Evolutionary conservation across 495 filamentous ascomycete species (phyloP).

Genomic region (Pyrenula aspistea): DNA sequence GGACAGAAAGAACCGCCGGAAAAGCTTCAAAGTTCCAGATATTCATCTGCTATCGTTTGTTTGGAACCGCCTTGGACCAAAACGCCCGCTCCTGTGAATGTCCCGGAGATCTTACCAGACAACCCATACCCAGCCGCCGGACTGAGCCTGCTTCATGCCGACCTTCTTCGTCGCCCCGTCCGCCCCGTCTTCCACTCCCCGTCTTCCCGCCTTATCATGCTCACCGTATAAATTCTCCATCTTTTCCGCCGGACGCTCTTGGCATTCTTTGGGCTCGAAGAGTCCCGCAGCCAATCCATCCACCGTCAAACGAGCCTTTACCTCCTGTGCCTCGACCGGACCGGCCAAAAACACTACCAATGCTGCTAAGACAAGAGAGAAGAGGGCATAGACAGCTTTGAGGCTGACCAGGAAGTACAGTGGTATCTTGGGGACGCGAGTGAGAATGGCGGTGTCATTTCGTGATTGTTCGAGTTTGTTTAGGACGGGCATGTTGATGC

Average conservation of each 20-base stretch:
- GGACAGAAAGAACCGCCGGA: too few species aligned
- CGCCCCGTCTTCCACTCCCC: background rate
- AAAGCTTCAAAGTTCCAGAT: too few species aligned
- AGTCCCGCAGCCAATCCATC: background rate
- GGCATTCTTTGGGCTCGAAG: background rate
- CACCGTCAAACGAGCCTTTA: background rate
- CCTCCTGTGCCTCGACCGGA: background rate
- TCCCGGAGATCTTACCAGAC: too few species aligned
- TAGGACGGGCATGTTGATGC: background rate
- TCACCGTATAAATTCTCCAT: background rate
- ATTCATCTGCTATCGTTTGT: too few species aligned
- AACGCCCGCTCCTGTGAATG: too few species aligned
- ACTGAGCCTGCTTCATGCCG: background rate
- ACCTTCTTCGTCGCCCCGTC: background rate
- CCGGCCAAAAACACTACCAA: background rate
- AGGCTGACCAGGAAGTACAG: background rate
- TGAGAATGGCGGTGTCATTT: background rate
- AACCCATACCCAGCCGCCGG: background rate
- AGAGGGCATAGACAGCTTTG: background rate
- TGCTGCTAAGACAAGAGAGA: background rate
- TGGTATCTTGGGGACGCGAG: background rate
- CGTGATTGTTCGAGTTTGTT: background rate
- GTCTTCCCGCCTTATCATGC: background rate
- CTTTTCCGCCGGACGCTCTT: background rate
- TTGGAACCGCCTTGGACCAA: too few species aligned